These are phyloP conservation scores for Orobanche coerulescens DNA, from an alignment of 257 asterid genomes.

Conservation along the genomic window DNA sequence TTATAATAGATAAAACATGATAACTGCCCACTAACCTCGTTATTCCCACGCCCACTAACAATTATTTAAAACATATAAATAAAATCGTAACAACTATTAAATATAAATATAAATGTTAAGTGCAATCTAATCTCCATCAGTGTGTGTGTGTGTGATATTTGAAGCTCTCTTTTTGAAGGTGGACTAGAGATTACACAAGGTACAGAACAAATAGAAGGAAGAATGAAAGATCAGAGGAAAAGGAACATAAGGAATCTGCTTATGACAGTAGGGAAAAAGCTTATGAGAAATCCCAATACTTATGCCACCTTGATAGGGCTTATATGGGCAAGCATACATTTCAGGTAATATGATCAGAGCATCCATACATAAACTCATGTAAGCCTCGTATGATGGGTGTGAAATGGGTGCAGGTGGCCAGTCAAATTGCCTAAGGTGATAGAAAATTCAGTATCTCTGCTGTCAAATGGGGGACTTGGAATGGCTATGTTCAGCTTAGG, in stretches of 20 bases:
- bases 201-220: constrained; percentile 26
- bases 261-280: constrained; percentile 51
- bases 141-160: too few species aligned
- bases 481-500: constrained; percentile 99
- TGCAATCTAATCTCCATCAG: too few species aligned
- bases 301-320: constrained; percentile 67
- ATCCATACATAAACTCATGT: constrained; percentile 17
- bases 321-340: constrained; percentile 72
- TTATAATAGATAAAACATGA: too few species aligned
- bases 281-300: constrained; percentile 70
- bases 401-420: constrained; percentile 47
- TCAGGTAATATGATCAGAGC: constrained; percentile 45
- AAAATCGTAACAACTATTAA: too few species aligned
- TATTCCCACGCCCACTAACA: too few species aligned
- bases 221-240: constrained; percentile 25
- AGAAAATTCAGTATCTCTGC: constrained; percentile 46
- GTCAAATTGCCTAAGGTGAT: constrained; percentile 53
- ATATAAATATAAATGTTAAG: too few species aligned
- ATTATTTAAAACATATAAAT: too few species aligned
- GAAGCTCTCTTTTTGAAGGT: constrained; percentile 25
- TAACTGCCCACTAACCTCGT: too few species aligned
- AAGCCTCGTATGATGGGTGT: constrained; percentile 17
- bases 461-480: constrained; percentile 91
- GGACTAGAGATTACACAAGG: constrained; percentile 40
- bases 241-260: constrained; percentile 32